A percentile compares a stretch with the other conserved stretches of the same genome.
phyloP scores from a whole-genome alignment of 1,284 basidiomycete genomes.

The Cryptococcus sp. region DNA sequence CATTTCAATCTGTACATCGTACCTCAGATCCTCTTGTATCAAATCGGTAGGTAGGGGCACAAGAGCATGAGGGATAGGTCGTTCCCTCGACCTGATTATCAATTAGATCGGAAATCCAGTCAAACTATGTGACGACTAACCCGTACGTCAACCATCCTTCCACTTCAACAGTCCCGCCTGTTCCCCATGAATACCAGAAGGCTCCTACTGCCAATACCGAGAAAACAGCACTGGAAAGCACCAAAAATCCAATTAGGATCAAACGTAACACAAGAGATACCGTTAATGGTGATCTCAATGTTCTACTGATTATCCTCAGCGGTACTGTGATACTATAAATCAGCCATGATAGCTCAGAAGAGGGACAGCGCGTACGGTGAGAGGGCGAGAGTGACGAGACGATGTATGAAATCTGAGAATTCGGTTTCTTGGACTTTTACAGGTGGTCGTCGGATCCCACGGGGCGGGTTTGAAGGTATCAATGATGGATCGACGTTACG shows the following conservation, averaged over 20 bases:
- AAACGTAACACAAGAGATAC: conserved; percentile 40
- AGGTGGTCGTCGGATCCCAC: not conserved
- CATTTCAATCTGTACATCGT: conserved; percentile 47
- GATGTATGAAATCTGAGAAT: conserved; percentile 37
- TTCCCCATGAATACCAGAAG: conserved; percentile 47
- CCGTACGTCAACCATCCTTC: conserved; percentile 48
- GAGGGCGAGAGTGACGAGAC: conserved; percentile 19
- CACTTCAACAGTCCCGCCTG: conserved; percentile 40
- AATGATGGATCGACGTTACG: conserved; percentile 5
- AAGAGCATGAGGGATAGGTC: conserved; percentile 40
- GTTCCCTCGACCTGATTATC: conserved; percentile 23
- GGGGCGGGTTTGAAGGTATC: conserved; percentile 2
- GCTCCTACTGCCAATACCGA: conserved; percentile 42
- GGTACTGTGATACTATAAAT: conserved; percentile 35
- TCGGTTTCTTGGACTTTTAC: conserved; percentile 15
- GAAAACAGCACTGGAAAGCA: conserved; percentile 34
- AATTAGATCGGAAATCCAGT: not conserved
- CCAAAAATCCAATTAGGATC: conserved; percentile 30
- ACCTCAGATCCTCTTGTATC: conserved; percentile 44
- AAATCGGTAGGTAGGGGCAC: conserved; percentile 30
- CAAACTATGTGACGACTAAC: conserved; percentile 14
- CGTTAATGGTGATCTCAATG: conserved; percentile 42
- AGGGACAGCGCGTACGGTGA: conserved; percentile 31
- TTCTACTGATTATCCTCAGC: conserved; percentile 26
- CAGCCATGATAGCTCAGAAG: conserved; percentile 2